Base-by-base conservation (phyloP, 106 monocot genomes). In the Allium fistulosum region DNA sequence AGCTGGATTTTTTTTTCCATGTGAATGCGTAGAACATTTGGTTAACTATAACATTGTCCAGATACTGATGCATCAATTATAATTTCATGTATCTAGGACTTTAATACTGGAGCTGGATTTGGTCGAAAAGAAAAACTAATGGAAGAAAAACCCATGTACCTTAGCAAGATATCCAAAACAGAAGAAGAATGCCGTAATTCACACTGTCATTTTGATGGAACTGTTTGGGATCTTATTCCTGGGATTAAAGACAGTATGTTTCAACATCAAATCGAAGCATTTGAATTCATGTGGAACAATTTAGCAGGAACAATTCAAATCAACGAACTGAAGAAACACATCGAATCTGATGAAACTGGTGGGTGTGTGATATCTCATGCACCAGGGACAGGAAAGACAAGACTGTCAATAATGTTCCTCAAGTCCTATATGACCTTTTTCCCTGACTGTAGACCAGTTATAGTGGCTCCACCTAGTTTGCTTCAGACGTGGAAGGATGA, bases 351-450 rank as follows among this genome's bases (percentile, higher is more conserved):
- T 58, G 68, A 5, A 28, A 60, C 61, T 27, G 82, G 80, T 67
- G 83, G 79, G 7, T 83, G 83, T 74, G 81, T 94, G 17, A 83
- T 94, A 71, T 83, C 90, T 16, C 94, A 94, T 77, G 85, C 87
- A 11, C 94, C 94, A 8, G 94, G 94, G 16, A 87, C 94, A n/a
- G 90, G 94, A 52, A 94, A 94, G 77, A 87, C 80, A 2, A 63
- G 87, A 1, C 47, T 87, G 16, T 60, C 87, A 22, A 83, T 94
- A 51, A 58, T 81, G 16, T 94, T 94, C 64, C 74, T 94, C 27
- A 76, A 94, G 58, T 74, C 80, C 45, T 90, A 79, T 61, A 55
- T 94, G 73, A 77, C 71, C 46, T 15, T 80, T 46, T 87, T 79
- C 66, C 90, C 90, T 22, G 59, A 81, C 9, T 83, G 78, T 37